These are phyloP conservation scores for Zygosaccharomyces bisporus DNA, from an alignment of 805 yeast species.

Conservation along the genomic window DNA sequence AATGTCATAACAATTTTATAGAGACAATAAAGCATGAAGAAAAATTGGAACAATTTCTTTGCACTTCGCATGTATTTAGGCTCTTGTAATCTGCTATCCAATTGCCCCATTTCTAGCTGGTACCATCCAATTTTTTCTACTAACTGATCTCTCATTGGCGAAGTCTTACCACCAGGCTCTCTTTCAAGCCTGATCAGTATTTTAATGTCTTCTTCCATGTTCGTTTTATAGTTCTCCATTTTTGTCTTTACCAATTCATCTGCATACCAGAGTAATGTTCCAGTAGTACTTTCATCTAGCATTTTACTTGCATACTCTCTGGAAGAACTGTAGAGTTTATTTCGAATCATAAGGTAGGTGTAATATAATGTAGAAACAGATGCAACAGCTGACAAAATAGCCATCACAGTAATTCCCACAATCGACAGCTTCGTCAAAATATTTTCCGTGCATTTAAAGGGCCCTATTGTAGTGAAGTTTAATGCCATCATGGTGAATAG, in stretches of 20 bases:
- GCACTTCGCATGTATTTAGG: conserved; percentile 15
- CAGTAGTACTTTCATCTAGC: conserved; percentile 13
- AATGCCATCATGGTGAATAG: conserved; percentile 16
- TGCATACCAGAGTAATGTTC: conserved; percentile 27
- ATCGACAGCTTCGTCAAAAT: conserved; percentile 34
- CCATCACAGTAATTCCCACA: conserved; percentile 34
- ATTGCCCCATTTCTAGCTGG: conserved; percentile 27
- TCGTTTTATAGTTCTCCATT: conserved; percentile 20
- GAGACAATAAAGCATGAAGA: conserved; percentile 37
- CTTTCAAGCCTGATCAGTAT: conserved; percentile 17
- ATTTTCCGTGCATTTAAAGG: conserved; percentile 28
- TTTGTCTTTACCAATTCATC: conserved; percentile 19
- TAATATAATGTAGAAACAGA: conserved; percentile 34
- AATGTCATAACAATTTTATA: conserved; percentile 37
- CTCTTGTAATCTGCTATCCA: conserved; percentile 19
- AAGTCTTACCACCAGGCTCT: conserved; percentile 15
- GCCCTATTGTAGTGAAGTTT: conserved; percentile 26
- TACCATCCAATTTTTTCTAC: conserved; percentile 29
- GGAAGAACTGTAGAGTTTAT: neutral
- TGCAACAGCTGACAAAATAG: conserved; percentile 34
- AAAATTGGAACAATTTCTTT: conserved; percentile 23
- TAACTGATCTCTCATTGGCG: conserved; percentile 17
- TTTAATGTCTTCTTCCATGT: conserved; percentile 21
- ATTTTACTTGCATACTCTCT: conserved; percentile 5
- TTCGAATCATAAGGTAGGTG: conserved; percentile 18